A percentile compares a stretch with the other conserved stretches of the same genome.
Evolutionary conservation across 768 basidiomycete genomes (phyloP).

Genomic region (Auriculariales sp.): DNA sequence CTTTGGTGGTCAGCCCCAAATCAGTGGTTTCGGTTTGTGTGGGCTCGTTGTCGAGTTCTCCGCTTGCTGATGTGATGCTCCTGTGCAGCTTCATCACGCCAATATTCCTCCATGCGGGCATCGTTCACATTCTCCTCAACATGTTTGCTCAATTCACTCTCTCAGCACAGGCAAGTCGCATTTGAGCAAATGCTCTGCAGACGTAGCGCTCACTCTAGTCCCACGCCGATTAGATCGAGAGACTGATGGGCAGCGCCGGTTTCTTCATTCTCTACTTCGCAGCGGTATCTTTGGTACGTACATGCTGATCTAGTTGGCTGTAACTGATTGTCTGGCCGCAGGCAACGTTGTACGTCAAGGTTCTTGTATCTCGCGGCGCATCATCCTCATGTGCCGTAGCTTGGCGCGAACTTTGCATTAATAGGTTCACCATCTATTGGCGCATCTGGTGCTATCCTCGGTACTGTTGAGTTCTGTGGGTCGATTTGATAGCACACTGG

Average conservation of each 20-base stretch:
- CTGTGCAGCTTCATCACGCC: constrained; percentile 61
- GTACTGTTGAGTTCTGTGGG: constrained; percentile 73
- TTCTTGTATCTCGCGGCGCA: background rate
- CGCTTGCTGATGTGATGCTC: constrained; percentile 4
- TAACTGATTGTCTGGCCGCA: too few species aligned
- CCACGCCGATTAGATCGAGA: constrained; percentile 65
- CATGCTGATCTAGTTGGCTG: too few species aligned
- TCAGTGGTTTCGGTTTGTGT: constrained; percentile 41
- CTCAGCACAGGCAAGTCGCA: constrained; percentile 49
- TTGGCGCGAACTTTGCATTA: constrained; percentile 17
- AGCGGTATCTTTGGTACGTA: constrained; percentile 95
- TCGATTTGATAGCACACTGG: constrained; percentile 90
- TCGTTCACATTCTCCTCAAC: constrained; percentile 84
- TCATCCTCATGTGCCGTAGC: background rate
- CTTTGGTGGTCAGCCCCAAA: constrained; percentile 29
- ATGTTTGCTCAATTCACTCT: constrained; percentile 74
- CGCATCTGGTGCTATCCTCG: constrained; percentile 88
- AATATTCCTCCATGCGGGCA: constrained; percentile 89
- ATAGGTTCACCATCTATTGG: constrained; percentile 83
- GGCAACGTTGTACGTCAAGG: background rate
- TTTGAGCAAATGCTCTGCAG: background rate
- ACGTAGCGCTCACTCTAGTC: background rate
- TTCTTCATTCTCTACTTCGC: constrained; percentile 81
- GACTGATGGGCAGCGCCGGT: constrained; percentile 78
- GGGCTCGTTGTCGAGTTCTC: background rate